These are phyloP conservation scores for Leishmania aethiopica DNA, from an alignment of 208 protist genomes.

Conservation along the genomic window DNA sequence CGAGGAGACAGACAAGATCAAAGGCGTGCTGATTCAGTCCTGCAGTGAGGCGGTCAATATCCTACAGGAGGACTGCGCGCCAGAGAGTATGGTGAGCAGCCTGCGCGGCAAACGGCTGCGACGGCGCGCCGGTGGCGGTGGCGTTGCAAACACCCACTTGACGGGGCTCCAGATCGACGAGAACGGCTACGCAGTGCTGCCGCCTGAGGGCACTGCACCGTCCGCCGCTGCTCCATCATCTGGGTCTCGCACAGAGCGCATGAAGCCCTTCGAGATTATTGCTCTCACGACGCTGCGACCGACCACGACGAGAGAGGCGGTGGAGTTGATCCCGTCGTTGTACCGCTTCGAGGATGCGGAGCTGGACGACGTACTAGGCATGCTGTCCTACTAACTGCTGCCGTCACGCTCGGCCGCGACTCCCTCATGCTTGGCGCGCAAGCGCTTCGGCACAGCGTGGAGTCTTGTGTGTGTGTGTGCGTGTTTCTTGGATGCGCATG, in stretches of 20 bases:
- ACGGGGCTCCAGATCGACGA: conserved; percentile 31
- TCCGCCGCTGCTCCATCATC: conserved; percentile 8
- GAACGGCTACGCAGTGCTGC: conserved; percentile 35
- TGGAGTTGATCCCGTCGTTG: conserved; percentile 77
- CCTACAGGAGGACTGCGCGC: conserved; percentile 65
- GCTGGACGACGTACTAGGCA: conserved; percentile 40
- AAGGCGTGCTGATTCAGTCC: conserved; percentile 40
- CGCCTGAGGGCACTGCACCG: conserved; percentile 2
- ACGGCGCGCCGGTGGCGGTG: conserved; percentile 26
- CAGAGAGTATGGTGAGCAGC: conserved; percentile 25
- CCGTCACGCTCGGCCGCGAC: not conserved
- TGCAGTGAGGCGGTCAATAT: conserved; percentile 64
- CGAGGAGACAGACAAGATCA: conserved; percentile 30
- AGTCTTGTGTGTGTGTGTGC: not conserved
- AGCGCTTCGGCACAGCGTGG: not conserved
- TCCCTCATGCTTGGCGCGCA: not conserved
- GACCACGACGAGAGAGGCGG: conserved; percentile 59
- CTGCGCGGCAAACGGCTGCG: conserved; percentile 45
- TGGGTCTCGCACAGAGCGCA: conserved; percentile 23
- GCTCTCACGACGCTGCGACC: conserved; percentile 76
- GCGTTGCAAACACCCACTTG: conserved; percentile 50
- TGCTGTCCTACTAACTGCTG: conserved; percentile 27
- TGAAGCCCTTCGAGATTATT: conserved; percentile 83
- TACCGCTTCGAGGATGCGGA: conserved; percentile 72
- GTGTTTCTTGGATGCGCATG: not conserved